Conservation (phyloP, 371 early-diverging fungal genomes). For the Quaeritorhiza haematococci region DNA sequence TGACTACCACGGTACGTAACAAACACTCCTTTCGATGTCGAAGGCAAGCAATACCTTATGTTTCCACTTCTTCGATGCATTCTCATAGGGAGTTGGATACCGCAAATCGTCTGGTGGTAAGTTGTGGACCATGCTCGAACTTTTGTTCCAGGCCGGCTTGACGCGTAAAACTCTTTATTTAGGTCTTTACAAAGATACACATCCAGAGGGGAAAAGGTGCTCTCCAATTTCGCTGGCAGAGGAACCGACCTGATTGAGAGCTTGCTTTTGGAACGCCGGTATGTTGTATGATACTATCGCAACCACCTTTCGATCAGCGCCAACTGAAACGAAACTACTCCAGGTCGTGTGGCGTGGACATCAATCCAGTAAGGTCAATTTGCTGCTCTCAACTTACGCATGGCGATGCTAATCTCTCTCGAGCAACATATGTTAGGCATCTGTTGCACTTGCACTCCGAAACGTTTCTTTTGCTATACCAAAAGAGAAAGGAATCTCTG, state of each 20-base stretch:
- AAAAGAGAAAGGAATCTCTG: conserved; percentile 53
- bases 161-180: too few species aligned
- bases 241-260: conserved; percentile 93
- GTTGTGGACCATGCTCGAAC: too few species aligned
- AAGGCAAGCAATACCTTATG: background rate
- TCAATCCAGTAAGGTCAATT: conserved; percentile 72
- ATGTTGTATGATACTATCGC: conserved; percentile 3
- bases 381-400: too few species aligned
- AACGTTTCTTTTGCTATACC: conserved; percentile 82
- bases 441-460: conserved; percentile 74
- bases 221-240: conserved; percentile 86
- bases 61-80: background rate
- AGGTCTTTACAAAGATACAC: conserved; percentile 78
- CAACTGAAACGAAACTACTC: too few species aligned
- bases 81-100: conserved; percentile 78
- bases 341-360: conserved; percentile 80
- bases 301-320: background rate
- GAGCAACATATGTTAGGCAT: too few species aligned
- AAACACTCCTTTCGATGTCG: too few species aligned
- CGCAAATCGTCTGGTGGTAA: conserved; percentile 82
- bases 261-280: conserved; percentile 73
- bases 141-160: too few species aligned
- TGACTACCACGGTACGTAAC: conserved; percentile 72
- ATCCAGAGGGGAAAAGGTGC: conserved; percentile 63
- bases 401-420: too few species aligned